Base-by-base conservation (phyloP, 495 filamentous ascomycete species). In the Daldinia caldariorum region DNA sequence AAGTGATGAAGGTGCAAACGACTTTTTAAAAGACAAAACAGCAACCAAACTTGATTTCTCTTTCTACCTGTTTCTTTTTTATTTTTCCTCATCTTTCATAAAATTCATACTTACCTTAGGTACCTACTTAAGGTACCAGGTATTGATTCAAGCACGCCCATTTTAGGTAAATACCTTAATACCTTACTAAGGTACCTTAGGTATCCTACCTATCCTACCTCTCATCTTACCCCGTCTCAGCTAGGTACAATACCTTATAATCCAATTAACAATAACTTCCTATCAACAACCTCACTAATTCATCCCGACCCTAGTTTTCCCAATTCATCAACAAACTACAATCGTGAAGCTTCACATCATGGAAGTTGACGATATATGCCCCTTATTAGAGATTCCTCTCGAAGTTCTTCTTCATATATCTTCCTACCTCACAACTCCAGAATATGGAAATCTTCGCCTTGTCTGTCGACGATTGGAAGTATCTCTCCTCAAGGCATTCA, bases 391-490 rank as follows among this genome's bases (percentile, higher is more conserved):
- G 13, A 63, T 83, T 8, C 82, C 82, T 0, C 34, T 77, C 1
- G 83, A 84, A 70, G 53, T 84, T 2, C 74, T 86, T 1, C 61
- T 79, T 6, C 72, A 79, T 0, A 84, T 86, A 43, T 76, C 81
- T 4, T 70, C 69, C 16, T 72, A 72, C 49, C 77, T 87, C 55
- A 69, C 74, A 0, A 87, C 85, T 0, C 39, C 64, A 0, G 84
- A 86, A 26, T 81, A 84, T n/a, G 77, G 79, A 31, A 76, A 73
- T 37, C 68, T 87, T 29, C 81, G 86, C 37, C 65, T 74, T 22
- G 79, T 79, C 7, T 86, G 84, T 77, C 83, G 76, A 60, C 56
- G 64, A 22, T 50, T 86, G n/a, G 85, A 87, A 56, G 69, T 50
- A 6, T 56, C 66, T 5, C 72, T 86, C 14, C 83, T 80, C 73